Evolutionary conservation across 306 rosid genomes (phyloP).

Genomic region (Bauhinia variegata): DNA sequence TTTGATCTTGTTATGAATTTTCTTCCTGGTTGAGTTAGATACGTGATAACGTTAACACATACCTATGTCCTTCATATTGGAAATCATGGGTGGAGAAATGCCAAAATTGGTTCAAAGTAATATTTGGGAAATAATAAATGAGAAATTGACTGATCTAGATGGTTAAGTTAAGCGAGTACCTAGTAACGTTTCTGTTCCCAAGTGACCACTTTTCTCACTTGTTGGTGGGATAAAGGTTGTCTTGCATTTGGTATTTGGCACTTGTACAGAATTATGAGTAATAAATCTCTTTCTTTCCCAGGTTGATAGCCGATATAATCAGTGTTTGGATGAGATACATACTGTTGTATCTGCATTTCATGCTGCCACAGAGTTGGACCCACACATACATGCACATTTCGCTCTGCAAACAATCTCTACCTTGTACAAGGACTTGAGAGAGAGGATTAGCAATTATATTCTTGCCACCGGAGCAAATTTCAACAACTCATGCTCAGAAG

Average conservation of each 20-base stretch:
- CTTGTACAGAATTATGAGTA: background rate
- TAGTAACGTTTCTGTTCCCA: background rate
- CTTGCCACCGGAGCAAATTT: slow-evolving; percentile 55
- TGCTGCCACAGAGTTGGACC: slow-evolving; percentile 82
- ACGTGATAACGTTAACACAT: background rate
- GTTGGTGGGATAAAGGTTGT: background rate
- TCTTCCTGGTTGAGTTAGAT: background rate
- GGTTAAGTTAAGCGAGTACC: too few species aligned
- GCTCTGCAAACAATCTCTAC: slow-evolving; percentile 62
- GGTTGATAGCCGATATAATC: slow-evolving; percentile 81
- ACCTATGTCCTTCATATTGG: background rate
- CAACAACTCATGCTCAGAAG: slow-evolving; percentile 44
- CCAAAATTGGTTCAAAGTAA: background rate
- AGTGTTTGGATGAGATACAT: slow-evolving; percentile 82
- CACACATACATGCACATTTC: slow-evolving; percentile 70
- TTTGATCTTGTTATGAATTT: slow-evolving; percentile 2
- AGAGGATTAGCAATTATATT: slow-evolving; percentile 71
- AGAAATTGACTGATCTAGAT: background rate
- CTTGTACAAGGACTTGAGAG: slow-evolving; percentile 70
- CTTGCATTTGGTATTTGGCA: background rate
- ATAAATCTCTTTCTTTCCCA: slow-evolving; percentile 25
- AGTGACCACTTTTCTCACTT: background rate
- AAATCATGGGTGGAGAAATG: slow-evolving; percentile 1
- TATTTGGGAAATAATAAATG: background rate
- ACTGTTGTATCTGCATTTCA: slow-evolving; percentile 80